Evolutionary conservation across 169 alveolate species (phyloP), one percentile per base, ranked within the genome.

Genomic region (Babesia microti): DNA sequence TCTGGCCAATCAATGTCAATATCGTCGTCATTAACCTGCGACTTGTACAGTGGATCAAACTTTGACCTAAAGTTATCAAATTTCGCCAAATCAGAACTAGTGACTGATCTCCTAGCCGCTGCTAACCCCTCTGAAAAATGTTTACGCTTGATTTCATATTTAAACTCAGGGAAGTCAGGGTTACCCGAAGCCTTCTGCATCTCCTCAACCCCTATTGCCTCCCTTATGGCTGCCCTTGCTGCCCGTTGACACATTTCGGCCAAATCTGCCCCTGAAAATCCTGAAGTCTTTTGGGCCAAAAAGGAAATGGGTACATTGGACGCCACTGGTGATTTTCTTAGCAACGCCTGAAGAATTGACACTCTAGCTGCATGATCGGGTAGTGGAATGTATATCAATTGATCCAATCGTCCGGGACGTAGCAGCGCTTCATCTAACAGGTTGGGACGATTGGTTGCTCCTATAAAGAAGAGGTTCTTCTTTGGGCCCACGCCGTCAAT

Each of bases 231-330:
- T n/a, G 98, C 94, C 70, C 97, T 92, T 15, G 99, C 98, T 2
- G 99, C 98, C 43, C 97, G 86, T 60, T 96, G 97, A 67, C 98
- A 92, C 58, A 96, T 75, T 73, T 96, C 99, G 30, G 98, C 97
- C 47, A 96, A 56, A 80, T 96, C 99, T n/a, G 99, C 99, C 11
- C 99, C 99, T 32, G 98, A 89, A 85, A 96, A 96, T 22, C 99
- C 99, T 9, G 95, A 97, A 11, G 99, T 96, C 53, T 94, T 88
- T 74, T 91, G 95, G 19, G 98, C 99, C 6, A 96, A 69, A 84
- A 91, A 96, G 22, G 95, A 90, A 21, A 96, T 66, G 27, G 96
- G 96, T 32, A 96, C 96, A 70, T 96, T 93, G 34, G 83, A 85
- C 11, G 99, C 98, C 29, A 94, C 87, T 11, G 99, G 99, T 6